Percentiles rank a stretch among this genome's conserved stretches.
Conservation (phyloP, 1,139 yeast genomes). For the Lodderomyces metapsilosis region DNA sequence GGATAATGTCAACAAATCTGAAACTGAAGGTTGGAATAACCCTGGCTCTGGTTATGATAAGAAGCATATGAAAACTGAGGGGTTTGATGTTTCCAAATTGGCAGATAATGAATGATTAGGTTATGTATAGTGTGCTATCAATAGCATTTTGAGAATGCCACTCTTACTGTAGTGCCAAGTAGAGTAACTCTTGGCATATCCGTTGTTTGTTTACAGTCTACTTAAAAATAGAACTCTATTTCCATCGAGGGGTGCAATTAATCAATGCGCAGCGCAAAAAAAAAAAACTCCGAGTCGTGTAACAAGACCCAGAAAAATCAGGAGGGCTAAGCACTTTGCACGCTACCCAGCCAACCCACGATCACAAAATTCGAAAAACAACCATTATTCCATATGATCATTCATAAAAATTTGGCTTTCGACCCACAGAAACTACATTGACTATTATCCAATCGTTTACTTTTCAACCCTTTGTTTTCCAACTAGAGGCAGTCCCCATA, state of each 20-base stretch:
- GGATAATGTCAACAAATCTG: conserved; percentile 37
- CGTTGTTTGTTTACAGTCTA: background rate
- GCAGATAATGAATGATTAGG: conserved; percentile 23
- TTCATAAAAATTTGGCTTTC: background rate
- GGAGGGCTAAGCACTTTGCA: background rate
- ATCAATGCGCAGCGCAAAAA: conserved; percentile 1
- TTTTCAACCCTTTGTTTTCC: too few species aligned
- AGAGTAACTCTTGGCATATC: background rate
- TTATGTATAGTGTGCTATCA: background rate
- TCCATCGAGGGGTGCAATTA: too few species aligned
- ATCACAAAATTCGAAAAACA: background rate
- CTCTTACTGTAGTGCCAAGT: background rate
- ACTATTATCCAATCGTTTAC: background rate
- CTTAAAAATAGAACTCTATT: background rate
- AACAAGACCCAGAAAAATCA: background rate
- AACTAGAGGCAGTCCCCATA: too few species aligned
- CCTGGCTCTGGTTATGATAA: conserved; percentile 31
- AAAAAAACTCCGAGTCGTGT: background rate
- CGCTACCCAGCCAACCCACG: background rate
- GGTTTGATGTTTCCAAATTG: conserved; percentile 20
- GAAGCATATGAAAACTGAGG: conserved; percentile 18
- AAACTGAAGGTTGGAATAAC: conserved; percentile 50
- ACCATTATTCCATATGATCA: background rate
- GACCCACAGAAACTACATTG: background rate
- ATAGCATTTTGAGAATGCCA: background rate